A percentile compares a stretch with the other conserved stretches of the same genome.
phyloP scores from a whole-genome alignment of 139 green algal species.

The Picochlorum sp. region DNA sequence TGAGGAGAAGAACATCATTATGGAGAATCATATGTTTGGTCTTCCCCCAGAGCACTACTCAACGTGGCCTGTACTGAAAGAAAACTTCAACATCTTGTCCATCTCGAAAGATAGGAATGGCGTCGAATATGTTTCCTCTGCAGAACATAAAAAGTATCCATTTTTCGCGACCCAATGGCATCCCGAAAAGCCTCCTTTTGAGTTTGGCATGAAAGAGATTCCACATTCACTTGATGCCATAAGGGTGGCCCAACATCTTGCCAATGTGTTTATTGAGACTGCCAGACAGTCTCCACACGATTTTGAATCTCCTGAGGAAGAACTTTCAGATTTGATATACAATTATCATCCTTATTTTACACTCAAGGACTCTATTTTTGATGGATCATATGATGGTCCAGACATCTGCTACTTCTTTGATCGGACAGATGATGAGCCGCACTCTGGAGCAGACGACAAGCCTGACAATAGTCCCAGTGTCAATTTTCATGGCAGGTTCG shows the following conservation, averaged over 20 bases:
- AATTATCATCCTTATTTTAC: slow-evolving; percentile 56
- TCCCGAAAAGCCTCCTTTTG: slow-evolving; percentile 76
- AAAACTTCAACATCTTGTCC: slow-evolving; percentile 49
- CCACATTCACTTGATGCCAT: slow-evolving; percentile 68
- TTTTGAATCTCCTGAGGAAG: slow-evolving; percentile 62
- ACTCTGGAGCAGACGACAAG: slow-evolving; percentile 5
- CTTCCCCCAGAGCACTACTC: slow-evolving; percentile 60
- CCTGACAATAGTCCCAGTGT: slow-evolving; percentile 1
- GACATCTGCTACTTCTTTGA: slow-evolving; percentile 12
- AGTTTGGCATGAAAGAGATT: slow-evolving; percentile 67
- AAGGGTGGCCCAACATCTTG: slow-evolving; percentile 51
- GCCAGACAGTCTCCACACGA: slow-evolving; percentile 45
- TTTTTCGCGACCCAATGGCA: slow-evolving; percentile 80
- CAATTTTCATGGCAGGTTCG: slow-evolving; percentile 3
- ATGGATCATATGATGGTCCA: slow-evolving; percentile 67
- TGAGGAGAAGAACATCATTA: slow-evolving; percentile 49
- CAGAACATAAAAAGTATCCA: slow-evolving; percentile 70
- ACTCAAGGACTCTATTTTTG: slow-evolving; percentile 41
- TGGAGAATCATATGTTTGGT: slow-evolving; percentile 78
- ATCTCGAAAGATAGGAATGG: slow-evolving; percentile 63
- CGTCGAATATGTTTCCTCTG: slow-evolving; percentile 61
- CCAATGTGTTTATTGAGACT: slow-evolving; percentile 62
- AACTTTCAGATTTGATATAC: slow-evolving; percentile 69
- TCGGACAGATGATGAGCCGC: slow-evolving; percentile 5
- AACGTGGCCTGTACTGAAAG: slow-evolving; percentile 42